Evolutionary conservation across 768 basidiomycete genomes (phyloP), one percentile per base, ranked within the genome.

Genomic region (Termitomyces bulborhizus): DNA sequence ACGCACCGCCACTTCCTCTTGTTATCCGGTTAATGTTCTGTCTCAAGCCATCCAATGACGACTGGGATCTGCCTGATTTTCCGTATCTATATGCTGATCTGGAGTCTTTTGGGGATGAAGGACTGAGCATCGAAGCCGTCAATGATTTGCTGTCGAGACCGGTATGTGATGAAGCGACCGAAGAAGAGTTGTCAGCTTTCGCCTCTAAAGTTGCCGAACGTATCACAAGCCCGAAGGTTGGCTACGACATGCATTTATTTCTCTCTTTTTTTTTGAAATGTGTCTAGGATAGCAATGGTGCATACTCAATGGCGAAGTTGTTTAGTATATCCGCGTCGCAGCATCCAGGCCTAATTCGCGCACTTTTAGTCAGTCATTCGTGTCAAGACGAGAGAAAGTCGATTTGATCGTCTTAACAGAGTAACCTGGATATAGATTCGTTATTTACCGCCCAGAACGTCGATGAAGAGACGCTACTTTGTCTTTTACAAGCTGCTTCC

Each of bases 21-120:
- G 76, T 87, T 47, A 77, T 87, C 39, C 78, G 85, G 27, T 73
- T 91, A 24, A 85, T 90, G 79, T 86, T 90, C 61, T 90, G 88
- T 64, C 72, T 92, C 46, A 91, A 91, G 63, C 87, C 87, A 0
- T 72, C 80, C 11, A 80, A 83, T 57, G 85, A 90, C n/a, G 88
- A 91, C 54, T 91, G 88, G 88, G 87, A 89, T 56, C 70, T 81
- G 27, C 82, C 81, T 1, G 81, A 82, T 11, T 91, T 90, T 61
- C 88, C 90, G 0, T 80, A 85, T 64, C 64, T 90, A 24, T 82
- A 84, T 59, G 77, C 86, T 1, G 80, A 88, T 63, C 65, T 90
- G 32, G 75, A 76, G 26, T 73, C 71, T n/a, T 66, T 73, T n/a
- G 63, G 69, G 6, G 74, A 69, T 1, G 70, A 74, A 3, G 78